These are phyloP conservation scores for Mucor lusitanicus DNA, from an alignment of 371 early-diverging fungal species.

Conservation along the genomic window DNA sequence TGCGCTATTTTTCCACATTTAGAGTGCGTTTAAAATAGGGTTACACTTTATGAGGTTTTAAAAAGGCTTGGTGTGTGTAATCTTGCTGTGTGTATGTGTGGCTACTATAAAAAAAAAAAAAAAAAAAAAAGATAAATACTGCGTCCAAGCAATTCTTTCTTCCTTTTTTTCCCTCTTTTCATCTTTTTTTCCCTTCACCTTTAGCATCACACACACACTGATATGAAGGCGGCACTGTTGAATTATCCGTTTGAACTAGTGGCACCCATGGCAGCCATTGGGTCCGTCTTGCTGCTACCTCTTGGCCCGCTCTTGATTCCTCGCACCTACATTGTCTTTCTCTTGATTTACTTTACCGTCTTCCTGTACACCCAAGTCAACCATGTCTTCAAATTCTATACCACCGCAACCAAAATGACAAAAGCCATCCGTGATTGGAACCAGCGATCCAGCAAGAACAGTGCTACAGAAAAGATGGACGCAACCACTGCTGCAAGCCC, in stretches of 20 bases:
- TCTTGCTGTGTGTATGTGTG: no score
- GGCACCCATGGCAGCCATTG: constrained; percentile 54
- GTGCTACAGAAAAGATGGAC: neutral
- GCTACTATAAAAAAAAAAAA: no score
- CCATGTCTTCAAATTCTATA: constrained; percentile 57
- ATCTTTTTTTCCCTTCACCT: neutral
- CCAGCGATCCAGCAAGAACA: constrained; percentile 9
- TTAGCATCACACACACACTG: constrained; percentile 5
- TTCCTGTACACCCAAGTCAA: constrained; percentile 56
- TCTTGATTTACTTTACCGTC: constrained; percentile 50
- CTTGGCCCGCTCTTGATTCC: constrained; percentile 59
- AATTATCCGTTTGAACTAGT: constrained; percentile 54
- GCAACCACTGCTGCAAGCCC: neutral
- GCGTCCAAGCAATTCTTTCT: neutral
- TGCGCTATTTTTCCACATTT: constrained; percentile 5
- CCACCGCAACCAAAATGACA: constrained; percentile 44
- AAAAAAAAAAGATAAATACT: neutral
- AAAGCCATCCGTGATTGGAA: constrained; percentile 52
- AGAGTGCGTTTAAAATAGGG: neutral
- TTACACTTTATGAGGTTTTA: constrained; percentile 6
- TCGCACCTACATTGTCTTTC: constrained; percentile 49
- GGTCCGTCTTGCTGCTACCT: constrained; percentile 48
- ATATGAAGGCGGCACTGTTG: constrained; percentile 22
- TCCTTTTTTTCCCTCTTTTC: constrained; percentile 1
- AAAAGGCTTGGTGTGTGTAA: neutral